phyloP scores from a whole-genome alignment of 2,329 filamentous ascomycete genomes.

The Macroventuria anomochaeta region DNA sequence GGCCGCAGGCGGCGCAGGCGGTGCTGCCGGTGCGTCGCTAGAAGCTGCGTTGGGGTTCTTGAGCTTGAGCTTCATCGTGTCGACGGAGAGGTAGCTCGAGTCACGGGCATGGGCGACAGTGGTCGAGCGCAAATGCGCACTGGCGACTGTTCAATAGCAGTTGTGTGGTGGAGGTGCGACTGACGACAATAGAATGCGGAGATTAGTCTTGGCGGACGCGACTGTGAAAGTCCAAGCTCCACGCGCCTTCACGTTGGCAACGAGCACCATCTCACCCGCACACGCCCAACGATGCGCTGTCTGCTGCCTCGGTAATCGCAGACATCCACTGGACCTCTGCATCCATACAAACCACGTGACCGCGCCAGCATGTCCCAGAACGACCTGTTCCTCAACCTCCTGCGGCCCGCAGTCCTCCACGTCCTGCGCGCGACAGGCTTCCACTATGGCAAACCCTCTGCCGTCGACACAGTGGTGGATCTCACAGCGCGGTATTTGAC shows the following conservation, averaged over 20 bases:
- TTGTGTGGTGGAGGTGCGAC: conserved; percentile 1
- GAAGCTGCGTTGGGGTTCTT: conserved; percentile 32
- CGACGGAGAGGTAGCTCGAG: neutral
- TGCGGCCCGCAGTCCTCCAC: conserved; percentile 87
- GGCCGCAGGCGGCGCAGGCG: conserved; percentile 19
- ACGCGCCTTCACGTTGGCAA: conserved; percentile 18
- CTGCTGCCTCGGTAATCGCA: conserved; percentile 27
- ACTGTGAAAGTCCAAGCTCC: conserved; percentile 30
- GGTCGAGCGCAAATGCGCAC: conserved; percentile 16
- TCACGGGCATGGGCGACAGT: neutral
- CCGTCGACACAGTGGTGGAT: conserved; percentile 87
- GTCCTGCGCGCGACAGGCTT: conserved; percentile 92
- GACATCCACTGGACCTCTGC: conserved; percentile 28
- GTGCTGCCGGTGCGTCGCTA: conserved; percentile 29
- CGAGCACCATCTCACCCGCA: conserved; percentile 5
- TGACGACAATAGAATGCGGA: conserved; percentile 3
- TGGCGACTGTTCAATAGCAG: neutral
- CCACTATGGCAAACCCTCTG: conserved; percentile 78
- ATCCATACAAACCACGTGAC: neutral
- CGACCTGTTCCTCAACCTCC: conserved; percentile 73
- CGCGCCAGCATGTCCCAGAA: conserved; percentile 45
- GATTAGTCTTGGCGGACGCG: conserved; percentile 26
- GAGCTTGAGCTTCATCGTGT: conserved; percentile 43
- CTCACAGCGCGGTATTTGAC: conserved; percentile 81
- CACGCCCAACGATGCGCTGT: conserved; percentile 31